These are phyloP conservation scores for Oryza meyeriana DNA, from an alignment of 176 grass and related monocot species.

Conservation along the genomic window DNA sequence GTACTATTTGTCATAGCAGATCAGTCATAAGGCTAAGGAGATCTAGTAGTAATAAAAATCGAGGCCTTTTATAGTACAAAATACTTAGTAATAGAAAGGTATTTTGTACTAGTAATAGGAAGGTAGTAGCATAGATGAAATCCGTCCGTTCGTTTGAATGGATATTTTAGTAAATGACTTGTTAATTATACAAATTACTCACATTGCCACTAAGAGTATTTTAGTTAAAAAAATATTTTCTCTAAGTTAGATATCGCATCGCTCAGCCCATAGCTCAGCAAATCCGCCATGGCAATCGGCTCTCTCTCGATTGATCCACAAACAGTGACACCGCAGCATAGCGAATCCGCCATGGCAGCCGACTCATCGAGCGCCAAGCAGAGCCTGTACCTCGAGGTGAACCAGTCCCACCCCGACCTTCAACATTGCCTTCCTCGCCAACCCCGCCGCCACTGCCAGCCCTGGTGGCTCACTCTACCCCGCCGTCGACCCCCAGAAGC, in stretches of 20 bases:
- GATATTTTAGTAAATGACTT: too few relatives aligned
- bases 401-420: constrained; percentile 56
- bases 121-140: too few relatives aligned
- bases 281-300: too few relatives aligned
- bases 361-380: constrained; percentile 26
- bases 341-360: constrained; percentile 30
- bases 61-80: too few relatives aligned
- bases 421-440: constrained; percentile 46
- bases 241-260: too few relatives aligned
- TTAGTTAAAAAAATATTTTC: too few relatives aligned
- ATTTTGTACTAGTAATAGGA: too few relatives aligned
- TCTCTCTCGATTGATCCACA: constrained; percentile 1
- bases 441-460: background rate
- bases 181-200: too few relatives aligned
- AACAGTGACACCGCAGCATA: background rate
- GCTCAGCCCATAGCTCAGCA: too few relatives aligned
- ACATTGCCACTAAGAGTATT: too few relatives aligned
- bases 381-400: constrained; percentile 54
- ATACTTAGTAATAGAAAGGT: too few relatives aligned
- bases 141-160: too few relatives aligned
- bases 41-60: background rate
- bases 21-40: background rate
- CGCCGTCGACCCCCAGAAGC: constrained; percentile 45
- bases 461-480: constrained; percentile 48
- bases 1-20: background rate